phyloP scores from a whole-genome alignment of 2,329 filamentous ascomycete genomes.

The Penicillium capsulatum region DNA sequence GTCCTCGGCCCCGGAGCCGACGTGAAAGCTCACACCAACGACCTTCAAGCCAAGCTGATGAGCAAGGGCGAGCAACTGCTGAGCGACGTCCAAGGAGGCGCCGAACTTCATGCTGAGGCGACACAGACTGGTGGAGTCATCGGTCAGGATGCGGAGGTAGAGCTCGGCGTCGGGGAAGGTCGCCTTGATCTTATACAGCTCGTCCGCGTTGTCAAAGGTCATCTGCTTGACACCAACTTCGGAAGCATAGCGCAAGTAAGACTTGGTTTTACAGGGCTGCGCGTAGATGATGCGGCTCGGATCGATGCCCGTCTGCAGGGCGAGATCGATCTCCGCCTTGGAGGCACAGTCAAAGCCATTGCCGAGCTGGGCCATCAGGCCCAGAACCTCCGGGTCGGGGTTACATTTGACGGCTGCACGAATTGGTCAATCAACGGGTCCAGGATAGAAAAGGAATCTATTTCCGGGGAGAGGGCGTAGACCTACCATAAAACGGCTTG shows the following conservation, averaged over 20 bases:
- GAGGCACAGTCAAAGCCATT: slow-evolving; percentile 98
- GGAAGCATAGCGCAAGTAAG: slow-evolving; percentile 87
- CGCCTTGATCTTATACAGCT: slow-evolving; percentile 96
- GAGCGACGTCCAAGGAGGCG: slow-evolving; percentile 77
- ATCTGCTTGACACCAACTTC: slow-evolving; percentile 87
- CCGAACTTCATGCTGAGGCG: slow-evolving; percentile 97
- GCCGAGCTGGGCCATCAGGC: slow-evolving; percentile 80
- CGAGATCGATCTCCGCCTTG: slow-evolving; percentile 93
- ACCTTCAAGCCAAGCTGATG: slow-evolving; percentile 81
- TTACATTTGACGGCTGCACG: slow-evolving; percentile 91
- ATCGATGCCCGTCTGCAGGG: slow-evolving; percentile 75
- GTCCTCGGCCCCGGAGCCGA: slow-evolving; percentile 92
- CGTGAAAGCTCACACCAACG: slow-evolving; percentile 95
- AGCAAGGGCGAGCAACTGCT: slow-evolving; percentile 72
- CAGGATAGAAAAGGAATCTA: background rate
- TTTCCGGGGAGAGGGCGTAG: no score
- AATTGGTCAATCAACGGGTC: background rate
- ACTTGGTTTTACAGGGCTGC: slow-evolving; percentile 99
- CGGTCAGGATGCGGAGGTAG: slow-evolving; percentile 89
- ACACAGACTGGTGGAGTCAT: slow-evolving; percentile 91
- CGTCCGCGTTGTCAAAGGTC: slow-evolving; percentile 98
- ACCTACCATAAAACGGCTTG: slow-evolving; percentile 90
- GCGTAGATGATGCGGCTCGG: slow-evolving; percentile 96
- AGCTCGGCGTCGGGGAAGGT: slow-evolving; percentile 85
- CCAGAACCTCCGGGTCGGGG: slow-evolving; percentile 83